Percentiles rank a stretch among this genome's conserved stretches.
phyloP scores from a whole-genome alignment of 495 filamentous ascomycete genomes.

The Aspergillus homomorphus region DNA sequence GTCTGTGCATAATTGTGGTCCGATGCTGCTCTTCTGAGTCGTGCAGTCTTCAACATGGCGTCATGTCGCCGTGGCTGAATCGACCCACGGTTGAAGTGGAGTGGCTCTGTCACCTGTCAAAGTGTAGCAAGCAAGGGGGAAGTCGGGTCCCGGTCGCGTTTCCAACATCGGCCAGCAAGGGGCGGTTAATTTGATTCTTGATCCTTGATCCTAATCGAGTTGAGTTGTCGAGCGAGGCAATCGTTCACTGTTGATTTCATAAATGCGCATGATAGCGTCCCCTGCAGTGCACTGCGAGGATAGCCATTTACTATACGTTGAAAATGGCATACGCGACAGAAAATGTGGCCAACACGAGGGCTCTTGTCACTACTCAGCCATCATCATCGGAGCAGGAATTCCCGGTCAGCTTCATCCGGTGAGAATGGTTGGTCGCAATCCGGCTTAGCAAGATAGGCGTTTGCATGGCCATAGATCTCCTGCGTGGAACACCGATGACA shows the following conservation, averaged over 20 bases:
- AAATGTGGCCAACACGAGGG: slow-evolving; percentile 23
- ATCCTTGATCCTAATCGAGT: too few relatives aligned
- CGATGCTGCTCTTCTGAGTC: background rate
- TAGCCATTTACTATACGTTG: background rate
- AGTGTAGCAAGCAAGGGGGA: too few relatives aligned
- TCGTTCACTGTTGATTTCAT: too few relatives aligned
- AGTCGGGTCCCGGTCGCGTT: too few relatives aligned
- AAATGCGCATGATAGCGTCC: too few relatives aligned
- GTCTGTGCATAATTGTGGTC: too few relatives aligned
- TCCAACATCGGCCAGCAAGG: too few relatives aligned
- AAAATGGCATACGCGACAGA: background rate
- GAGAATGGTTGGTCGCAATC: background rate
- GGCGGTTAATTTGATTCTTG: too few relatives aligned
- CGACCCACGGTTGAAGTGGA: background rate
- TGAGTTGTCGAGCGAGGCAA: too few relatives aligned
- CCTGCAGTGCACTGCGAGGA: too few relatives aligned
- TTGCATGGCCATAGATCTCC: slow-evolving; percentile 57
- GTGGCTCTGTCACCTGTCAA: background rate
- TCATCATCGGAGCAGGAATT: slow-evolving; percentile 55
- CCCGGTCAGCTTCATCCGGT: slow-evolving; percentile 23
- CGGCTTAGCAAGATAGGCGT: slow-evolving; percentile 32
- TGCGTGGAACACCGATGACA: slow-evolving; percentile 48
- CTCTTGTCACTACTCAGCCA: slow-evolving; percentile 46
- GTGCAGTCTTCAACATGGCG: background rate
- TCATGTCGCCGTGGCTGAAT: background rate